Base-by-base conservation (phyloP, 2,329 filamentous ascomycete species). In the Hymenoscyphus occultus region DNA sequence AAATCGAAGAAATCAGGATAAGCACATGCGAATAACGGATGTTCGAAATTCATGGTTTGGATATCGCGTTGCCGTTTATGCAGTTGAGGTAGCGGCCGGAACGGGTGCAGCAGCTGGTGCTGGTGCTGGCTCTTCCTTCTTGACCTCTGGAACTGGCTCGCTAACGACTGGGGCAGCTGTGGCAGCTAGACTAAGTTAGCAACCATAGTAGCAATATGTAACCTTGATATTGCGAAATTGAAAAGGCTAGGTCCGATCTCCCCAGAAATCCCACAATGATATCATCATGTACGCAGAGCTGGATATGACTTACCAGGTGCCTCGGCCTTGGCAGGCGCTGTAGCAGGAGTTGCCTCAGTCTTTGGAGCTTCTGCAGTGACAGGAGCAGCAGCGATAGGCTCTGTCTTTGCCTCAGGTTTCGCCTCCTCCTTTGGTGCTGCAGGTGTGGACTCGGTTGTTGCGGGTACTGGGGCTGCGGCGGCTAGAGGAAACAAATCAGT, bases 301-400 rank as follows among this genome's bases (percentile, higher is more conserved):
- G 14, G 16, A 3, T 59, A 48, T 60, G 19, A 59, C 48, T 62
- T 54, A 65, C 59, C 61, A 39, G 65, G 61, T 45, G 63, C 48
- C 45, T 70, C 68, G 45, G 61, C 63, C 62, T 70, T 69, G 39
- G 63, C 68, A 40, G 70, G 68, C 57, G 70, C 68, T 51, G 67
- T 60, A 22, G 54, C 62, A 63, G 60, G 56, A 31, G 61, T 42
- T 39, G 56, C 39, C 40, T 58, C 62, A 12, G 59, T 45, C 51
- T 56, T 39, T 35, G 56, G 39, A 12, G 45, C n/a, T 28, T 51
- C 45, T 19, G 32, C 48, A 35, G 56, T 59, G 39, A 56, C 31
- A 32, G 60, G 39, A 32, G 61, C 28, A 58, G 61, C 39, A 19
- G 28, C 40, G n/a, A 40, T 40, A n/a, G 69, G 64, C 57, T 69